Evolutionary conservation across 1,284 basidiomycete genomes (phyloP), one percentile per base, ranked within the genome.

Genomic region (Cryptococcus jaspeensis): DNA sequence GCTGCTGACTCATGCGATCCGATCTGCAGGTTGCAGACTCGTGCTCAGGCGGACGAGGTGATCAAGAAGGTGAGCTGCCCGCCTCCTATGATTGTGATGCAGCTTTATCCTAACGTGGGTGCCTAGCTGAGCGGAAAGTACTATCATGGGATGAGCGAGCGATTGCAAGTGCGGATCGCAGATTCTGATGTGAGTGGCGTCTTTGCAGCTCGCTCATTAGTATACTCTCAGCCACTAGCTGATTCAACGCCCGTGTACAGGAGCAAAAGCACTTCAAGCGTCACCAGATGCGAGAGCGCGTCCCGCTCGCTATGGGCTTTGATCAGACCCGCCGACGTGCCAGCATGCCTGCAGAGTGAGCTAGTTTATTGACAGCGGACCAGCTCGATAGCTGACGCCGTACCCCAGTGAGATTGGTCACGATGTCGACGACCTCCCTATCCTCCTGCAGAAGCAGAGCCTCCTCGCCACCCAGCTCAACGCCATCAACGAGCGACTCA

Each of bases 81-180:
- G n/a, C n/a, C n/a, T n/a, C n/a, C n/a, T n/a, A n/a, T n/a, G n/a
- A n/a, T n/a, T n/a, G n/a, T n/a, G n/a, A n/a, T n/a, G n/a, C 28
- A 20, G 16, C 32, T 20, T n/a, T 39, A 36, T 13, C 25, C 42
- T 38, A 25, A 44, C 13, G 1, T 15, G 6, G 15, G 1, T 6
- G 46, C 5, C 32, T 41, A 71, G 72, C 65, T 73, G 40, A 66
- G 70, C 37, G 62, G 62, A 35, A 63, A 62, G 20, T 43, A 59
- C 16, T 61, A 57, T 28, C 62, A 57, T 15, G 63, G 63, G 11
- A 64, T 63, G 56, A 59, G 63, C 35, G 62, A 66, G 46, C 50
- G 50, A 9, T 49, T 74, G 3, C 67, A 71, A 49, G 69, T 70
- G 22, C 60, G 72, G 37, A 71, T 74, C 41, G 67, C 72, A 11